Evolutionary conservation across 2,329 filamentous ascomycete genomes (phyloP).

Genomic region (Thermomyces lanuginosus): DNA sequence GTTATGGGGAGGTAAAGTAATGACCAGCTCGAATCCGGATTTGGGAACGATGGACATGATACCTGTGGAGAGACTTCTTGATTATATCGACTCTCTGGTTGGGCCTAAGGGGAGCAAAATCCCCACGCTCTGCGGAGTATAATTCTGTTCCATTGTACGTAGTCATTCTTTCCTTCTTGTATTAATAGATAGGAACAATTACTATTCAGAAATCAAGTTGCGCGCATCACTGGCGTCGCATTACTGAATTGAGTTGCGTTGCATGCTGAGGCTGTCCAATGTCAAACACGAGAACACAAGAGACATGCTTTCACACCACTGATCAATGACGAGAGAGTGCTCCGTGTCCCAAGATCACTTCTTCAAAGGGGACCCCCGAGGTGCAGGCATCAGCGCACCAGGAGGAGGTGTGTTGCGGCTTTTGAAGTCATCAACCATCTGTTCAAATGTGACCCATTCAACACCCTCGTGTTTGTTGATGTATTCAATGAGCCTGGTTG

Average conservation of each 20-base stretch:
- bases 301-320: no score
- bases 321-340: no score
- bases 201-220: no score
- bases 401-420: not conserved
- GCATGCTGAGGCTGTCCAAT: no score
- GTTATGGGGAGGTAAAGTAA: conserved; percentile 51
- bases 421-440: conserved; percentile 61
- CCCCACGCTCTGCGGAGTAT: conserved; percentile 23
- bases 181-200: not conserved
- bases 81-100: conserved; percentile 55
- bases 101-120: conserved; percentile 35
- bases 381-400: not conserved
- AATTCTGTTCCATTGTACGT: no score
- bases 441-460: conserved; percentile 40
- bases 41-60: conserved; percentile 59
- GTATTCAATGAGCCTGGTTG: conserved; percentile 43
- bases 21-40: conserved; percentile 51
- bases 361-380: not conserved
- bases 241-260: no score
- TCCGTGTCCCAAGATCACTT: no score
- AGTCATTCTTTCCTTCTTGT: no score
- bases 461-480: conserved; percentile 45
- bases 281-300: no score
- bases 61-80: conserved; percentile 45
- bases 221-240: no score